Percentiles rank a stretch among this genome's conserved stretches.
These are phyloP conservation scores for Coriolopsis trogii DNA, from an alignment of 1,284 basidiomycete species.

Conservation along the genomic window DNA sequence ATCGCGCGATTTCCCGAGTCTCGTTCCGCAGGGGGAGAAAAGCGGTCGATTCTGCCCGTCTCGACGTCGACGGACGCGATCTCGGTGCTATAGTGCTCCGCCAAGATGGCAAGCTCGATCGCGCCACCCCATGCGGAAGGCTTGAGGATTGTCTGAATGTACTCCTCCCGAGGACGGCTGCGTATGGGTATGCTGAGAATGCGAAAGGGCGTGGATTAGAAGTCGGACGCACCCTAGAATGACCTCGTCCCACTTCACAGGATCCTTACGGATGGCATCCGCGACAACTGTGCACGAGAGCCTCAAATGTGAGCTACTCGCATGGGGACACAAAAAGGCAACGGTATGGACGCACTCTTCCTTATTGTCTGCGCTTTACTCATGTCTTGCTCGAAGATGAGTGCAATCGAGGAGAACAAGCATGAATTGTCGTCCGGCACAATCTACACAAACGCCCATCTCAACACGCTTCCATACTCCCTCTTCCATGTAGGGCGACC, in stretches of 20 bases:
- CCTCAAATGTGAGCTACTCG: too few species aligned
- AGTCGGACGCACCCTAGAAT: slow-evolving; percentile 71
- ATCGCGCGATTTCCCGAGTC: slow-evolving; percentile 52
- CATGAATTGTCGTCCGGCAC: slow-evolving; percentile 95
- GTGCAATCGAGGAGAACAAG: slow-evolving; percentile 83
- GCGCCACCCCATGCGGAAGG: slow-evolving; percentile 91
- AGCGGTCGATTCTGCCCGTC: slow-evolving; percentile 87
- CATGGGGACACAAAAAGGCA: too few species aligned
- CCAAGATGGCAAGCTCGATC: slow-evolving; percentile 85
- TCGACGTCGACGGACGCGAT: slow-evolving; percentile 92
- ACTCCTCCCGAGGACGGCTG: slow-evolving; percentile 73
- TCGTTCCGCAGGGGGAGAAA: slow-evolving; percentile 55
- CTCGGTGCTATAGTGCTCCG: slow-evolving; percentile 80
- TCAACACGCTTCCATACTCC: background rate
- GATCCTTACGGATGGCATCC: slow-evolving; percentile 73
- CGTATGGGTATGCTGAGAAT: background rate
- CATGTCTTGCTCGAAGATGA: slow-evolving; percentile 84
- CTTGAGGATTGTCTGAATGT: slow-evolving; percentile 80
- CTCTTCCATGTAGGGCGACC: background rate
- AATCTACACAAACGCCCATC: slow-evolving; percentile 47
- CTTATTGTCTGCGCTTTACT: slow-evolving; percentile 66
- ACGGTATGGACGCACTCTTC: slow-evolving; percentile 53
- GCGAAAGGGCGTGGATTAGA: background rate
- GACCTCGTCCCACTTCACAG: slow-evolving; percentile 77
- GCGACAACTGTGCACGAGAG: slow-evolving; percentile 86